Evolutionary conservation across 176 grass and related monocot genomes (phyloP), one percentile per base, ranked within the genome.

Genomic region (Aegilops tauschii): DNA sequence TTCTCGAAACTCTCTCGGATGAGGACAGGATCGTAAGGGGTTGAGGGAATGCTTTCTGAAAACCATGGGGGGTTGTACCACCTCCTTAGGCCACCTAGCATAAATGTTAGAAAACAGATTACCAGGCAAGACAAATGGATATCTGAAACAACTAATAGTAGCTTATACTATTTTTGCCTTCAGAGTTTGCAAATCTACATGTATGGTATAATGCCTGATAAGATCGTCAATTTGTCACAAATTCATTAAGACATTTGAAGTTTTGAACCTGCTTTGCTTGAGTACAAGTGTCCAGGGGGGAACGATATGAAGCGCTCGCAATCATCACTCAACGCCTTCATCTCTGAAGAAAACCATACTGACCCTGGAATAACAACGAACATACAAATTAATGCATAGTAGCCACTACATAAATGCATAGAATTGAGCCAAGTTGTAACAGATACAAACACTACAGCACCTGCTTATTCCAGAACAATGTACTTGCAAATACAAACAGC

Each of bases 271-370:
- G 70, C 80, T 93, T 99, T 97, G 87, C 97, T 99, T 61, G 97
- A 99, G 87, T 97, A 99, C 25, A 99, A 75, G 83, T 99, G 97
- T 12, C 97, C 97, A 92, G 97, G 97, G 72, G 92, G 97, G 20
- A 99, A 99, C 18, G 90, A 84, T 64, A 99, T 88, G 83, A 99
- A 99, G 59, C 97, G 91, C 77, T 99, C 92, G 12, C 97, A 99
- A 49, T 99, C 97, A 91, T 99, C 97, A 87, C 94, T 99, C 35
- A 99, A 59, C 31, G 94, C 97, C 82, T 99, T 99, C 97, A 99
- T 99, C 92, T 99, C 97, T 81, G 97, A 99, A 78, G 97, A 88
- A 85, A 99, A 97, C 97, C 97, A 99, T 91, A 94, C 68, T 34
- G 97, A 99, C 56, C 97, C 97, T 99, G 92, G 72, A 88, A 91